Evolutionary conservation across 306 rosid species (phyloP).

Genomic region (Carpinus viminea): DNA sequence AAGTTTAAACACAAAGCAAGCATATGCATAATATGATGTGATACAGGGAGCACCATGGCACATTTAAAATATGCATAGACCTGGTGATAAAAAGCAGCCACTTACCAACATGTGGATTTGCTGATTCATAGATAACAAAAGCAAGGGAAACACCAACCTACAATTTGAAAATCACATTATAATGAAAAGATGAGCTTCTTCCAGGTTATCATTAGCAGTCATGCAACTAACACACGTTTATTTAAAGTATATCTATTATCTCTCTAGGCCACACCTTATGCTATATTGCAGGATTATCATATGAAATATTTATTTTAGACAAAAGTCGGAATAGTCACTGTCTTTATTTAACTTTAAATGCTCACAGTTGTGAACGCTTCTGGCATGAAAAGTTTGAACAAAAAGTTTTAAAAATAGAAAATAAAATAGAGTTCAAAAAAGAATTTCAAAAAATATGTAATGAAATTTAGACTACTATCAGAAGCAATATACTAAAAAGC

Average conservation of each 20-base stretch:
- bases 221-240: slow-evolving; percentile 13
- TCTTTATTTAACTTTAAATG: slow-evolving; percentile 10
- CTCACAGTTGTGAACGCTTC: slow-evolving; percentile 13
- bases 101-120: slow-evolving; percentile 97
- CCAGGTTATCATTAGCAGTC: slow-evolving; percentile 6
- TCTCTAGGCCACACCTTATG: slow-evolving; percentile 7
- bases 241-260: slow-evolving; percentile 17
- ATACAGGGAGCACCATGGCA: neutral
- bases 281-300: slow-evolving; percentile 7
- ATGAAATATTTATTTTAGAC: slow-evolving; percentile 13
- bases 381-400: slow-evolving; percentile 7
- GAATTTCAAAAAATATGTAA: neutral
- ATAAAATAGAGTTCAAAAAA: neutral
- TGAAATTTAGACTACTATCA: neutral
- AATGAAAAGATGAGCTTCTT: slow-evolving; percentile 22
- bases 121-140: slow-evolving; percentile 96
- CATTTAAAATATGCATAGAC: neutral
- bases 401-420: too few species aligned
- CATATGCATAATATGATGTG: neutral
- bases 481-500: neutral
- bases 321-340: slow-evolving; percentile 12
- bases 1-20: neutral
- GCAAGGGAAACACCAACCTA: slow-evolving; percentile 94
- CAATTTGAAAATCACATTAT: slow-evolving; percentile 30
- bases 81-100: slow-evolving; percentile 10